These are phyloP conservation scores for Penicillium robsamsonii DNA, from an alignment of 495 filamentous ascomycete genomes.

Conservation along the genomic window DNA sequence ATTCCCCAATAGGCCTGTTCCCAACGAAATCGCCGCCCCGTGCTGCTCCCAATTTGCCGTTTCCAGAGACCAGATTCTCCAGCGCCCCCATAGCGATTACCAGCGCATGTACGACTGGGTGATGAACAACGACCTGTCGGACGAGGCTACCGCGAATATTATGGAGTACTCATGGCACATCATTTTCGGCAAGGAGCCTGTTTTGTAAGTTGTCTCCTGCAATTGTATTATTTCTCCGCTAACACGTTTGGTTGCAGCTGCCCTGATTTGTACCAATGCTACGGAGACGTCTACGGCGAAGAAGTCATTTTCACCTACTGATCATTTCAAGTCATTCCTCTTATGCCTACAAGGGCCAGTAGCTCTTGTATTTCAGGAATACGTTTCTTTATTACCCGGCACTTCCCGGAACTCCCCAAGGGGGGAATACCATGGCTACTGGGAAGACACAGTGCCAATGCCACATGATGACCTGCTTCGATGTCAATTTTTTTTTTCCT, in stretches of 20 bases:
- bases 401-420: not conserved
- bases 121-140: constrained; percentile 44
- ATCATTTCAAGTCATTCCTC: not conserved
- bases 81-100: constrained; percentile 53
- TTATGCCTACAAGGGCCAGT: not conserved
- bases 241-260: constrained; percentile 33
- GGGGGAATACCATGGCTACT: constrained; percentile 4
- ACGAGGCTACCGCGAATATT: constrained; percentile 45
- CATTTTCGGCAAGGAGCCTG: constrained; percentile 51
- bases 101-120: constrained; percentile 60
- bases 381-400: constrained; percentile 1
- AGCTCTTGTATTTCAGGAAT: not conserved
- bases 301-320: constrained; percentile 19
- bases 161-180: constrained; percentile 58
- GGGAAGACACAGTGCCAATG: constrained; percentile 7
- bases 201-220: constrained; percentile 38
- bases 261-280: constrained; percentile 45
- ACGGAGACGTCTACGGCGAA: constrained; percentile 47
- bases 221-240: constrained; percentile 4
- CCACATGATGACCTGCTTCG: constrained; percentile 14
- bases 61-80: constrained; percentile 49
- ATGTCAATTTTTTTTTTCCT: constrained; percentile 8
- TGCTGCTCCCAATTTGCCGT: constrained; percentile 75
- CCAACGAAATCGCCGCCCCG: constrained; percentile 48
- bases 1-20: constrained; percentile 44